Evolutionary conservation across 306 rosid genomes (phyloP), one percentile per base, ranked within the genome.

Genomic region (Rosa lucieae): DNA sequence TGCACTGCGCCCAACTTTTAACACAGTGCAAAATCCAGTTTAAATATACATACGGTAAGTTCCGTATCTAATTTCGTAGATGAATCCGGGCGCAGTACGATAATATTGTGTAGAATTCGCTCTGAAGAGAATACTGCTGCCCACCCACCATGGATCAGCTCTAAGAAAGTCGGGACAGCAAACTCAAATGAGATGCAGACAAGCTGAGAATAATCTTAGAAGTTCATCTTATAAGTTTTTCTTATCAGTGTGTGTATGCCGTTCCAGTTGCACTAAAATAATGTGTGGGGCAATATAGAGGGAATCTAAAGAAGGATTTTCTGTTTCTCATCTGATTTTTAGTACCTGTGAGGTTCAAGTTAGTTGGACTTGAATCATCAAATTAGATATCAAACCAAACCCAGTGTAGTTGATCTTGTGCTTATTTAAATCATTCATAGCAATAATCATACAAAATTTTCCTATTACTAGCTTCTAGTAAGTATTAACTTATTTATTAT

Each of bases 271-370:
- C 62, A 35, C 32, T 72, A 49, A 44, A 70, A 23, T 70, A 21
- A 51, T 35, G 46, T 32, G 5, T 1, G 4, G 14, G 73, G 29
- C 29, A 26, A 39, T 26, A 53, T 68, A 0, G 18, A 53, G 29
- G 20, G 53, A 78, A 55, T 78, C 75, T 26, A 42, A 26, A 55
- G 29, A 77, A 48, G 13, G 70, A 53, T 52, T 46, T 47, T 29
- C 11, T 51, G 42, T 35, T 3, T 26, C 52, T 44, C 53, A 35
- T 67, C 12, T 29, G 12, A 48, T 65, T 14, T 77, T n/a, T 3
- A 32, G 5, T 35, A 47, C 62, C 35, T 18, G 21, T 52, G n/a
- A 39, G 9, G 67, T 51, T 37, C 10, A 77, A 76, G 66, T 55
- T 74, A 52, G 18, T 53, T 20, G 51, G 32, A 72, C 66, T 52